A percentile compares a stretch with the other conserved stretches of the same genome.
These are phyloP conservation scores for Brassica rapa DNA, from an alignment of 345 rosid genomes.

Conservation along the genomic window DNA sequence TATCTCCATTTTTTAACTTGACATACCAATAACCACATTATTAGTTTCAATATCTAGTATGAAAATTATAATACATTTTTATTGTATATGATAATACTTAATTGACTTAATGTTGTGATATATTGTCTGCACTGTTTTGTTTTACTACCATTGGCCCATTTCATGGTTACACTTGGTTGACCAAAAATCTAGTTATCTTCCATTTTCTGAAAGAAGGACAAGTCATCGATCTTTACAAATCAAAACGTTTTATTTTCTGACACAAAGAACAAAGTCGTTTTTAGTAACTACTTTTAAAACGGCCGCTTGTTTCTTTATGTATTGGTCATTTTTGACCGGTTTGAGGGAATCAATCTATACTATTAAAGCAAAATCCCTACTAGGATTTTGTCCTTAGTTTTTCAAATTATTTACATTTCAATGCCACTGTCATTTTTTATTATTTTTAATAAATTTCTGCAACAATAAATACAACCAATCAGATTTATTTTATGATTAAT, in stretches of 20 bases:
- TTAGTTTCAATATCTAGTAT: background rate
- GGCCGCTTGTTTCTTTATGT: constrained; percentile 25
- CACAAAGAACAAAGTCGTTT: constrained; percentile 19
- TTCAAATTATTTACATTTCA: too few relatives aligned
- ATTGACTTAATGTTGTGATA: constrained; percentile 15
- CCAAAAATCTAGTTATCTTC: constrained; percentile 13
- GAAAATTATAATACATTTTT: background rate
- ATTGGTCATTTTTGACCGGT: constrained; percentile 25
- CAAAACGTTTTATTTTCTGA: background rate
- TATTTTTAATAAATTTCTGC: too few relatives aligned
- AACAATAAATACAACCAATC: too few relatives aligned
- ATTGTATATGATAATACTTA: background rate
- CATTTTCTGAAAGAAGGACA: constrained; percentile 25
- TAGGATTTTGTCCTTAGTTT: too few relatives aligned
- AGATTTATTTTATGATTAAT: too few relatives aligned
- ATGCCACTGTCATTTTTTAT: too few relatives aligned
- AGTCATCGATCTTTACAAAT: constrained; percentile 12
- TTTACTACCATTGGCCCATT: constrained; percentile 15
- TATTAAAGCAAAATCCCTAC: too few relatives aligned
- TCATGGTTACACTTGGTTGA: constrained; percentile 12
- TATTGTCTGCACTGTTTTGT: background rate
- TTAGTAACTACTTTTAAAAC: constrained; percentile 9
- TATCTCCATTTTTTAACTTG: too few relatives aligned
- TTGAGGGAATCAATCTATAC: background rate
- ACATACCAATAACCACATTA: too few relatives aligned